These are phyloP conservation scores for sorghum (Sorghum bicolor) DNA, from an alignment of 176 grass and related monocot genomes.

Conservation along the genomic window Sorghum_bicolor_NCBIv3 NC_012872.2:63546501-63547000, in stretches of 20 bases:
- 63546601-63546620: neutral
- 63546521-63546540: too few relatives aligned
- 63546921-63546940: neutral
- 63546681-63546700: neutral
- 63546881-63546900: neutral
- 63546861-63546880: neutral
- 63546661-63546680: neutral
- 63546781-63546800: too few relatives aligned
- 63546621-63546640: neutral
- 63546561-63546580: neutral
- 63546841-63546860: neutral
- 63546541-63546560: neutral
- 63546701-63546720: too few relatives aligned
- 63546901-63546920: neutral
- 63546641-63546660: neutral
- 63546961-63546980: neutral
- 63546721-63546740: too few relatives aligned
- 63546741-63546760: too few relatives aligned
- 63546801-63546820: too few relatives aligned
- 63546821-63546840: neutral
- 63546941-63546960: neutral
- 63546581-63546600: neutral
- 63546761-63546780: too few relatives aligned
- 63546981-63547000: neutral
- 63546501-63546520: too few relatives aligned